Evolutionary conservation across 2,329 filamentous ascomycete genomes (phyloP).

Genomic region (Epichloe brachyelytri): DNA sequence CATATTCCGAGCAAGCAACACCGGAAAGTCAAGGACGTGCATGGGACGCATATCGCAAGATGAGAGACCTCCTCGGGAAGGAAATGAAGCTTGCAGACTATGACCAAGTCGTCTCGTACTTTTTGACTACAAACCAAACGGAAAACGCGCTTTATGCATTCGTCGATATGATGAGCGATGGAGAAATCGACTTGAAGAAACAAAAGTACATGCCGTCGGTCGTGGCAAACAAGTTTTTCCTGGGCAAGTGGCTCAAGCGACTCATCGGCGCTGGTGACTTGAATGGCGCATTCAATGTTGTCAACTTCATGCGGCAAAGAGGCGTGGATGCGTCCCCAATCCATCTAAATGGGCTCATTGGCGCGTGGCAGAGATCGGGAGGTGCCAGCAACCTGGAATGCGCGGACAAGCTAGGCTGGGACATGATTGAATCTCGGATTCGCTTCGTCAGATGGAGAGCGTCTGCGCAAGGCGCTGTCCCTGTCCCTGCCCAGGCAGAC

Average conservation of each 20-base stretch:
- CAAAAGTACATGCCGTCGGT: slow-evolving; percentile 32
- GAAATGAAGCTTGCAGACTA: slow-evolving; percentile 61
- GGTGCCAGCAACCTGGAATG: slow-evolving; percentile 38
- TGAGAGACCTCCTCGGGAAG: slow-evolving; percentile 47
- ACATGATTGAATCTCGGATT: slow-evolving; percentile 60
- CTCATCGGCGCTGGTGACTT: slow-evolving; percentile 61
- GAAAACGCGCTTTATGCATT: slow-evolving; percentile 64
- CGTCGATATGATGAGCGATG: slow-evolving; percentile 75
- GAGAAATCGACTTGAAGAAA: slow-evolving; percentile 34
- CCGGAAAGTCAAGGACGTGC: slow-evolving; percentile 39
- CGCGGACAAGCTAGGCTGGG: slow-evolving; percentile 59
- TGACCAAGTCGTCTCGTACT: slow-evolving; percentile 57
- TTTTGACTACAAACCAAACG: slow-evolving; percentile 52
- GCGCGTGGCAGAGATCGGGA: slow-evolving; percentile 59
- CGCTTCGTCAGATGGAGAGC: slow-evolving; percentile 43
- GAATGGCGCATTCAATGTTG: slow-evolving; percentile 57
- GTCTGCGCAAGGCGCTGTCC: not conserved
- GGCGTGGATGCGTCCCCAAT: slow-evolving; percentile 56
- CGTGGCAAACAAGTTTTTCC: slow-evolving; percentile 64
- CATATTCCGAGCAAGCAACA: slow-evolving; percentile 42
- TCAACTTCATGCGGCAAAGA: slow-evolving; percentile 61
- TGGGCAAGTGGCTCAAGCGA: slow-evolving; percentile 78
- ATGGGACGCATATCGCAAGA: slow-evolving; percentile 52
- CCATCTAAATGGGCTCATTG: slow-evolving; percentile 72
- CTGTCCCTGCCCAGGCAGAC: not conserved